Percentiles rank a stretch among this genome's conserved stretches.
These are phyloP conservation scores for Hypsizygus marmoreus DNA, from an alignment of 768 basidiomycete species.

Conservation along the genomic window DNA sequence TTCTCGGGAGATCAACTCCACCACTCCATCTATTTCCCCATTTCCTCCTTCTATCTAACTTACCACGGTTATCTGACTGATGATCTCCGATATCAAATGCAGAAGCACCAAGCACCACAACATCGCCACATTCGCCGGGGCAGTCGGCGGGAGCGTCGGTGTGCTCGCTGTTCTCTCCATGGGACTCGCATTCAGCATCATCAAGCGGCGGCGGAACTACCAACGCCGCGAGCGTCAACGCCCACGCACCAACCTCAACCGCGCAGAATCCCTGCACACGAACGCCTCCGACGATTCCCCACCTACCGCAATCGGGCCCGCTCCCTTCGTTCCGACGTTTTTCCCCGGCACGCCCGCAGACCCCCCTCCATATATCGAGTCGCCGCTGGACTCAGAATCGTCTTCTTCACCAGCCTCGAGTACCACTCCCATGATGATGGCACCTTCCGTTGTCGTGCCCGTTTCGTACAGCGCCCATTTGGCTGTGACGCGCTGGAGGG, in stretches of 20 bases:
- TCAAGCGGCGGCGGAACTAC: conserved; percentile 43
- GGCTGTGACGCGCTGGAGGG: no score
- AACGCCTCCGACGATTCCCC: conserved; percentile 39
- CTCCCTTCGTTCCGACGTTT: conserved; percentile 55
- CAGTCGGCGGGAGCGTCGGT: conserved; percentile 52
- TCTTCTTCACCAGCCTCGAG: conserved; percentile 11
- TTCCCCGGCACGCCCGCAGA: conserved; percentile 52
- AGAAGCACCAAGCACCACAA: conserved; percentile 32
- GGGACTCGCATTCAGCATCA: conserved; percentile 53
- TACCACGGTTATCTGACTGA: no score
- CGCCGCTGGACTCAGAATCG: conserved; percentile 20
- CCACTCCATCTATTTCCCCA: neutral
- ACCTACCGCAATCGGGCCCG: conserved; percentile 45
- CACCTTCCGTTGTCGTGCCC: neutral
- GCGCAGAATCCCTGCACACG: conserved; percentile 22
- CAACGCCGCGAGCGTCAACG: conserved; percentile 38
- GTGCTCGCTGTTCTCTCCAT: conserved; percentile 48
- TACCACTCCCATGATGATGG: neutral
- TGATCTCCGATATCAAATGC: no score
- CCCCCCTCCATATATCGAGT: conserved; percentile 40
- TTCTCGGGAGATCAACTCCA: conserved; percentile 25
- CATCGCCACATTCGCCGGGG: conserved; percentile 54
- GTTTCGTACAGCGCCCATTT: conserved; percentile 1
- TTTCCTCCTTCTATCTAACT: conserved; percentile 1
- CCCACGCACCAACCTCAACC: conserved; percentile 8